Percentiles rank a stretch among this genome's conserved stretches.
Conservation (phyloP, 768 basidiomycete species). For the Cyclocybe cylindracea region DNA sequence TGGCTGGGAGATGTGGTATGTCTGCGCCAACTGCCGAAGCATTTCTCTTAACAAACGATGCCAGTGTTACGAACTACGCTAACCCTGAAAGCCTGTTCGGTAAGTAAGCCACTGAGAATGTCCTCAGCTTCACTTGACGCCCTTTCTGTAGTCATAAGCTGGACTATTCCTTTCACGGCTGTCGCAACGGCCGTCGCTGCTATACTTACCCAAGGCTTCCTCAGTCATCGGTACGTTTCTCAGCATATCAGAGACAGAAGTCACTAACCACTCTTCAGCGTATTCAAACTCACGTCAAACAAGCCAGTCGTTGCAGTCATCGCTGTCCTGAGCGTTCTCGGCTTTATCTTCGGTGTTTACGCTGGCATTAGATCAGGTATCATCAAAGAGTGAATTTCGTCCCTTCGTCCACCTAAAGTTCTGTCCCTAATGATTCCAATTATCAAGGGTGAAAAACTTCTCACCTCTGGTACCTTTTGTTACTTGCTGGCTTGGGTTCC, state of each 20-base stretch:
- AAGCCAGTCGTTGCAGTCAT: slow-evolving; percentile 33
- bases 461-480: slow-evolving; percentile 39
- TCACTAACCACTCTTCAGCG: slow-evolving; percentile 18
- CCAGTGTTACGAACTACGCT: slow-evolving; percentile 40
- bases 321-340: slow-evolving; percentile 34
- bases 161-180: slow-evolving; percentile 54
- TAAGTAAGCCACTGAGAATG: slow-evolving; percentile 15
- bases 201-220: slow-evolving; percentile 49
- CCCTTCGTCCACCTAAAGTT: slow-evolving; percentile 24
- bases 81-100: slow-evolving; percentile 36
- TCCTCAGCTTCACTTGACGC: neutral
- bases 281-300: slow-evolving; percentile 35
- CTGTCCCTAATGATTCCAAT: neutral
- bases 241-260: neutral
- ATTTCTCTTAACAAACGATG: neutral
- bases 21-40: neutral
- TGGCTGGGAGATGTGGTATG: slow-evolving; percentile 33
- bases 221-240: slow-evolving; percentile 43
- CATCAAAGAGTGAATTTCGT: slow-evolving; percentile 37
- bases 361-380: slow-evolving; percentile 45
- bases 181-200: slow-evolving; percentile 47
- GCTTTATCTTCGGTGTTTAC: slow-evolving; percentile 44
- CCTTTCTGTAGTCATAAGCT: slow-evolving; percentile 34
- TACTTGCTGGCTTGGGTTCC: slow-evolving; percentile 50
- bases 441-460: slow-evolving; percentile 38